Conservation (phyloP, 192 early-diverging fungal species). For the Obelidium mucronatum region DNA sequence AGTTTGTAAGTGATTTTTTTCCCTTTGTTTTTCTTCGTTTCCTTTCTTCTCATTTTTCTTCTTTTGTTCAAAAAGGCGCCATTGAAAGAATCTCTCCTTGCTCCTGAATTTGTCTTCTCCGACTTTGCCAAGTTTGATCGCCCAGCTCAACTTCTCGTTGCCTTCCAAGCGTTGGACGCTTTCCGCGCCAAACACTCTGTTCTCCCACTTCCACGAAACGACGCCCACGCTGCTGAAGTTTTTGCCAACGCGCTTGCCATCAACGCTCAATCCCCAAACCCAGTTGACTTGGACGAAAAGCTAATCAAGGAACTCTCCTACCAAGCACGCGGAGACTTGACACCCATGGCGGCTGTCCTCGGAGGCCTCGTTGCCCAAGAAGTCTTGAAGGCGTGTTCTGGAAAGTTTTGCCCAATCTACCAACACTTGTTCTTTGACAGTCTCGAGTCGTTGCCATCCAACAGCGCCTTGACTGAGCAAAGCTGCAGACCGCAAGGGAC, state of each 20-base stretch:
- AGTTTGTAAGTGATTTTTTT: conserved; percentile 85
- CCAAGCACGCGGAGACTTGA: conserved; percentile 88
- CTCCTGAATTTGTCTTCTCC: conserved; percentile 85
- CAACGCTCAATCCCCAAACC: conserved; percentile 68
- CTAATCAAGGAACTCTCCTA: conserved; percentile 86
- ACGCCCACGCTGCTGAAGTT: conserved; percentile 85
- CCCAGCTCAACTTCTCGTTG: conserved; percentile 90
- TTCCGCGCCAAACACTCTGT: conserved; percentile 69
- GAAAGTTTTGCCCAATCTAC: conserved; percentile 92
- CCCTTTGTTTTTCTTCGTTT: no score
- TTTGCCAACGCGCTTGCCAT: conserved; percentile 75
- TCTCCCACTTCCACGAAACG: conserved; percentile 86
- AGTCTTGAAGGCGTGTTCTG: conserved; percentile 97
- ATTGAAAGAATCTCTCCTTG: conserved; percentile 75
- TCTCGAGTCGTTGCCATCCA: conserved; percentile 90
- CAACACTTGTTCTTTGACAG: conserved; percentile 98
- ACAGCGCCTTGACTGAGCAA: conserved; percentile 70
- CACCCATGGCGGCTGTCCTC: conserved; percentile 96
- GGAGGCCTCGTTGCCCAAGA: conserved; percentile 98
- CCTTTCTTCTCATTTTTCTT: no score
- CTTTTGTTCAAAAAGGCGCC: not conserved
- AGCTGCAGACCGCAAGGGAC: conserved; percentile 79
- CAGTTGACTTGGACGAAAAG: conserved; percentile 80
- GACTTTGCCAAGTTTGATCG: conserved; percentile 99
- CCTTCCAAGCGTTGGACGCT: conserved; percentile 92